Percentiles rank a stretch among this genome's conserved stretches.
Conservation (phyloP, 208 protist genomes). For the Porcisia hertigi region DNA sequence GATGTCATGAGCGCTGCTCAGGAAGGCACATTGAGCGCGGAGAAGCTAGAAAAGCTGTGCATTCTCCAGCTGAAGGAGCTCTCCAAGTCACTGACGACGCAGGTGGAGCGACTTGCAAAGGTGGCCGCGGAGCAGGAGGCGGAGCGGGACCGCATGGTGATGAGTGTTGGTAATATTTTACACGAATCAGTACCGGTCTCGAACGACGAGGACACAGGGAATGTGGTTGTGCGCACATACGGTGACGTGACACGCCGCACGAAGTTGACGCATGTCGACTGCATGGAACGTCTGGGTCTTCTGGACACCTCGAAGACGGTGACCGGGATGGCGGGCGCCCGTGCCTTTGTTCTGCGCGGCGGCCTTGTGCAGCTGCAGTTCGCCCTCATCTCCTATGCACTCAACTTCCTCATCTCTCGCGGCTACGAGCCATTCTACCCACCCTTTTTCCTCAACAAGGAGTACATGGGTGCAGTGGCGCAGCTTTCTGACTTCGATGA, state of each 20-base stretch:
- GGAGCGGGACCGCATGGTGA: constrained; percentile 81
- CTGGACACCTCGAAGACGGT: constrained; percentile 83
- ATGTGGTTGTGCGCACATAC: constrained; percentile 83
- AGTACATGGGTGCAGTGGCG: constrained; percentile 96
- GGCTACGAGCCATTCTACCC: constrained; percentile 97
- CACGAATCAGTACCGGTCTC: constrained; percentile 94
- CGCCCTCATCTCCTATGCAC: constrained; percentile 97
- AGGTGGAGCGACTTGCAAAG: constrained; percentile 63
- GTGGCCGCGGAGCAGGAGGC: constrained; percentile 58
- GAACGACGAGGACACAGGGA: constrained; percentile 96
- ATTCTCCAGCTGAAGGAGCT: constrained; percentile 91
- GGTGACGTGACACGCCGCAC: constrained; percentile 80
- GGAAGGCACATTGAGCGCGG: constrained; percentile 54
- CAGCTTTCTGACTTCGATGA: constrained; percentile 99
- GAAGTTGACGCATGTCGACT: constrained; percentile 91
- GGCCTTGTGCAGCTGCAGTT: constrained; percentile 96
- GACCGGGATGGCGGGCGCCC: constrained; percentile 93
- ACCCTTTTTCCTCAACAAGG: constrained; percentile 99
- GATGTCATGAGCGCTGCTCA: constrained; percentile 50
- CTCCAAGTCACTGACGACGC: constrained; percentile 71
- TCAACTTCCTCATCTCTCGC: constrained; percentile 93
- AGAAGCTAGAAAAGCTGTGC: constrained; percentile 69
- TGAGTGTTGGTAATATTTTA: constrained; percentile 96
- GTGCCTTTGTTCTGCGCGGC: constrained; percentile 98
- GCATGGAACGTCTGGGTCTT: constrained; percentile 93